Evolutionary conservation across 441 rosid species (phyloP).

Genomic region (Gossypium davidsonii): DNA sequence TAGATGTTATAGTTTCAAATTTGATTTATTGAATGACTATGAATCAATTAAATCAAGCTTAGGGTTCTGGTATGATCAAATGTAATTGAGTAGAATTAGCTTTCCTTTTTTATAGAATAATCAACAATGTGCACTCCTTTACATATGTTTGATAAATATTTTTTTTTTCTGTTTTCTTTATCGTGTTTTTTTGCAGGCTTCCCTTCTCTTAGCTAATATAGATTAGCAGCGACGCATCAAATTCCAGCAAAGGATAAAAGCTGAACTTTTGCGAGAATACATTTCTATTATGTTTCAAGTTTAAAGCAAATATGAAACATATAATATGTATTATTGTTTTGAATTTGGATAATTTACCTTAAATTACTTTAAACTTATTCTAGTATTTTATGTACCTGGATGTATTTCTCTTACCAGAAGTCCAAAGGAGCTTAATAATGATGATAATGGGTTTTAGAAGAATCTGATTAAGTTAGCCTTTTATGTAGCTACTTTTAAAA

Average conservation of each 20-base stretch:
- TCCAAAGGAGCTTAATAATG: no score
- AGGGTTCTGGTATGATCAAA: no score
- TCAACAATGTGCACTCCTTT: neutral
- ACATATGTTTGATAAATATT: neutral
- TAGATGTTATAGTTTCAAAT: no score
- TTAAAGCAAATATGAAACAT: neutral
- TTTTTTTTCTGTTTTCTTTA: neutral
- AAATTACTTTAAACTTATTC: neutral
- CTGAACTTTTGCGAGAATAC: neutral
- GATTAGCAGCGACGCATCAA: neutral
- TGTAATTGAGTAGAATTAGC: no score
- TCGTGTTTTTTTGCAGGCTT: conserved; percentile 2
- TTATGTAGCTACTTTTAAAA: no score
- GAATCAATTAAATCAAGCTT: no score
- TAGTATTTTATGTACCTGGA: neutral
- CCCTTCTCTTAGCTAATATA: neutral
- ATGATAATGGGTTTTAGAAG: no score
- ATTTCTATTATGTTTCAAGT: neutral
- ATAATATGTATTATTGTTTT: neutral
- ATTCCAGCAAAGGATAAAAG: neutral
- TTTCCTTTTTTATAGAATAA: neutral
- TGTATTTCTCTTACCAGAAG: neutral
- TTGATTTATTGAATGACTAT: no score
- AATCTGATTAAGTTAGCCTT: no score
- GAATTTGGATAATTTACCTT: neutral